phyloP scores from a whole-genome alignment of 768 basidiomycete genomes.

The Pulveroboletus ravenelii region DNA sequence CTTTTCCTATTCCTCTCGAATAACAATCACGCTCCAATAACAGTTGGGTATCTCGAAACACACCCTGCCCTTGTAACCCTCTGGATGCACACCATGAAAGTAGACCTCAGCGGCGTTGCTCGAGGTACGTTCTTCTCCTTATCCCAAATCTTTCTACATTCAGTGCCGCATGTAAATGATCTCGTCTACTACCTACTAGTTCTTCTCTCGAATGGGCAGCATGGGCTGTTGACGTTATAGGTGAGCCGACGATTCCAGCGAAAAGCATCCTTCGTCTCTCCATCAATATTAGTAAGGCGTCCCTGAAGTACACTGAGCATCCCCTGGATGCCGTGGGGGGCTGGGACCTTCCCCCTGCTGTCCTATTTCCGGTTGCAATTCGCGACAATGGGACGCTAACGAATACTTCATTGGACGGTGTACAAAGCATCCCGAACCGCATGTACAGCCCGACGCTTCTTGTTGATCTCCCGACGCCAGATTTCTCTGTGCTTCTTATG shows the following conservation, averaged over 20 bases:
- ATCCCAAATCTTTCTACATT: not conserved
- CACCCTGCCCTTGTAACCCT: constrained; percentile 92
- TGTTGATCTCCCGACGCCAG: constrained; percentile 93
- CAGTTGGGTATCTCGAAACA: constrained; percentile 71
- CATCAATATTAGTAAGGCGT: constrained; percentile 76
- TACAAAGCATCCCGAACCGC: constrained; percentile 25
- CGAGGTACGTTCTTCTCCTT: constrained; percentile 39
- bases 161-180: constrained; percentile 40
- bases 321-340: constrained; percentile 92
- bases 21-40: constrained; percentile 41
- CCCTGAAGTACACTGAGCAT: too few species aligned
- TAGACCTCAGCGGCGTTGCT: constrained; percentile 42
- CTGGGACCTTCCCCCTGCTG: constrained; percentile 86
- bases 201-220: constrained; percentile 13
- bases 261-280: constrained; percentile 56
- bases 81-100: constrained; percentile 73
- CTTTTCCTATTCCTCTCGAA: constrained; percentile 69
- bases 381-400: not conserved
- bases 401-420: not conserved
- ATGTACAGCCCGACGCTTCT: constrained; percentile 82
- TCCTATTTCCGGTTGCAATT: constrained; percentile 45
- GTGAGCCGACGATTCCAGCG: constrained; percentile 63
- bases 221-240: constrained; percentile 65
- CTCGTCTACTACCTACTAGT: constrained; percentile 52
- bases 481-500: constrained; percentile 82